phyloP scores from a whole-genome alignment of 140 eudicot species.

The Erigeron philadelphicus region DNA sequence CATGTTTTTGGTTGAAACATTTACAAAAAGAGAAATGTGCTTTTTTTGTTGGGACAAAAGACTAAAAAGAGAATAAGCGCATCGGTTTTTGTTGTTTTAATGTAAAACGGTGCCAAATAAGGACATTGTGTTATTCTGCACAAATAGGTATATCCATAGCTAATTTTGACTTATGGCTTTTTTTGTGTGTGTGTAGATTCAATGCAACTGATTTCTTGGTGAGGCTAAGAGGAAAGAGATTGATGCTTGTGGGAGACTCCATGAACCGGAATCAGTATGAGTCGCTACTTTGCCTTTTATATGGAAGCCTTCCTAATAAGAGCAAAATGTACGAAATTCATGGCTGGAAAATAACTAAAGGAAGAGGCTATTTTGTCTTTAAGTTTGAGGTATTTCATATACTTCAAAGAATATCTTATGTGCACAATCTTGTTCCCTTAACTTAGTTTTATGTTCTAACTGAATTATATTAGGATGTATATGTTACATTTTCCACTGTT shows the following conservation, averaged over 20 bases:
- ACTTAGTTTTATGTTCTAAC: neutral
- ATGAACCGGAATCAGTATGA: slow-evolving; percentile 94
- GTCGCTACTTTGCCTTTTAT: slow-evolving; percentile 78
- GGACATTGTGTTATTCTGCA: neutral
- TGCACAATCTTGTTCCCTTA: slow-evolving; percentile 1
- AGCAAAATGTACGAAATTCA: slow-evolving; percentile 77
- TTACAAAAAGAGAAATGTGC: neutral
- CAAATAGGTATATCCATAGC: neutral
- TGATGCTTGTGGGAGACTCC: slow-evolving; percentile 92
- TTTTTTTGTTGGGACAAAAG: slow-evolving; percentile 1
- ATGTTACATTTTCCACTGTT: neutral
- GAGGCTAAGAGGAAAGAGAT: slow-evolving; percentile 71
- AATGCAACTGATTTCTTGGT: slow-evolving; percentile 75
- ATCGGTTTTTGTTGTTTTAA: neutral
- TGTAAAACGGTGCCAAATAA: neutral
- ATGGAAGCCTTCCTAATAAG: slow-evolving; percentile 65
- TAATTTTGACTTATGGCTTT: slow-evolving; percentile 11
- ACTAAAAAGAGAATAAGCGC: neutral
- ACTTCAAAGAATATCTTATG: neutral
- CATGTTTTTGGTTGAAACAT: slow-evolving; percentile 9
- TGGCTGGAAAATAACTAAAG: slow-evolving; percentile 88
- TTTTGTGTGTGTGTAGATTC: slow-evolving; percentile 49
- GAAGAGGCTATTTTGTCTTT: slow-evolving; percentile 79
- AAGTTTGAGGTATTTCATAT: slow-evolving; percentile 64
- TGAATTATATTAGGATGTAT: neutral